Percentiles rank a stretch among this genome's conserved stretches.
phyloP scores from a whole-genome alignment of 2,329 filamentous ascomycete species.

The Trichoderma harzianum region DNA sequence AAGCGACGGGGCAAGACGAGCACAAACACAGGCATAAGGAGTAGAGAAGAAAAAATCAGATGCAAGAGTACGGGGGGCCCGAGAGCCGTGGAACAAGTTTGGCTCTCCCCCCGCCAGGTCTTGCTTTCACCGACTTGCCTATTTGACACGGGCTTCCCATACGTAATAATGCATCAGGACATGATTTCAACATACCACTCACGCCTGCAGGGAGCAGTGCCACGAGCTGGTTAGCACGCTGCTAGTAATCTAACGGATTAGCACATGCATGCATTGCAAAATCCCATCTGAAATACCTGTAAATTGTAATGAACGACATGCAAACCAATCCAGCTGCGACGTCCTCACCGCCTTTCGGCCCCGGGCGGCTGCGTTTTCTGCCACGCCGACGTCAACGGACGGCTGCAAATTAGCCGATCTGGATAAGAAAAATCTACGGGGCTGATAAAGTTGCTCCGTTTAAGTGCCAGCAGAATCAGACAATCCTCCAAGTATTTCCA shows the following conservation, averaged over 20 bases:
- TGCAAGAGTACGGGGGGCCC: neutral
- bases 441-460: neutral
- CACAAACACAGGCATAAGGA: neutral
- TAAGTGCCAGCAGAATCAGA: neutral
- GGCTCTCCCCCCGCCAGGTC: neutral
- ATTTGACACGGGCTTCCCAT: neutral
- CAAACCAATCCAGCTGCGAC: neutral
- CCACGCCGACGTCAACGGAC: slow-evolving; percentile 16
- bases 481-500: neutral
- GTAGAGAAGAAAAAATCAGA: neutral
- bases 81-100: neutral
- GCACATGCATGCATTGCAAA: neutral
- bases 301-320: neutral
- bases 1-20: neutral
- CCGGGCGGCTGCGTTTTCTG: slow-evolving; percentile 7
- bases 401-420: slow-evolving; percentile 4
- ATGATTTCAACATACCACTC: neutral
- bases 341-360: slow-evolving; percentile 14
- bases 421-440: slow-evolving; percentile 12
- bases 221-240: neutral
- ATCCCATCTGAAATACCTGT: neutral
- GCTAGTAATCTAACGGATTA: neutral
- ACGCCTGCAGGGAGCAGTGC: neutral
- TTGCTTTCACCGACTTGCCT: slow-evolving; percentile 8
- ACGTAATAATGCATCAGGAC: neutral